Evolutionary conservation across 2,329 filamentous ascomycete genomes (phyloP).

Genomic region (Trichoderma cornu-damae): DNA sequence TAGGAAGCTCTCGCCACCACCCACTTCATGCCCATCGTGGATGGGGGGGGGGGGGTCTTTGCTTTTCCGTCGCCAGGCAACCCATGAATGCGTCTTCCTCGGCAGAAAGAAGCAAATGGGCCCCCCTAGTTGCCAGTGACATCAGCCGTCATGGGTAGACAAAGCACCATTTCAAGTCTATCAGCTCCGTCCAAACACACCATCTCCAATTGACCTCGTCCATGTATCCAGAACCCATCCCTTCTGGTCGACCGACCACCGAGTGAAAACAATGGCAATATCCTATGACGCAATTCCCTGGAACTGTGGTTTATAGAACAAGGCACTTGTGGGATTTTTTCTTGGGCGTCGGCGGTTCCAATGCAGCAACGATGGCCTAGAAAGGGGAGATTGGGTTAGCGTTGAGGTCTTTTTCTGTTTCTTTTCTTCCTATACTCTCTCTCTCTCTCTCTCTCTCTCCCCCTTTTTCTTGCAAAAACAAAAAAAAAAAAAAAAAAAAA

Average conservation of each 20-base stretch:
- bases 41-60: neutral
- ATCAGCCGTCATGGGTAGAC: conserved; percentile 11
- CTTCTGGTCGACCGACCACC: conserved; percentile 15
- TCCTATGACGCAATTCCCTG: conserved; percentile 14
- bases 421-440: neutral
- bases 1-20: conserved; percentile 4
- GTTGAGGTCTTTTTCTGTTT: neutral
- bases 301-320: conserved; percentile 50
- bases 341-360: conserved; percentile 82
- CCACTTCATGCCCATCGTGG: conserved; percentile 4
- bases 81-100: neutral
- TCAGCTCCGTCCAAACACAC: conserved; percentile 12
- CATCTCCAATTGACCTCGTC: conserved; percentile 12
- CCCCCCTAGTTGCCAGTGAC: neutral
- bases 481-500: no score
- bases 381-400: neutral
- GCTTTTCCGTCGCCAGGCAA: neutral
- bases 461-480: neutral
- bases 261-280: conserved; percentile 17
- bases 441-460: neutral
- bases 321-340: conserved; percentile 68
- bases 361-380: conserved; percentile 89
- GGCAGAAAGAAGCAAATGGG: neutral
- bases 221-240: conserved; percentile 19
- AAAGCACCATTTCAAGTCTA: conserved; percentile 4